Conservation (phyloP, 805 yeast genomes). For the Saccharomycopsis vini region DNA sequence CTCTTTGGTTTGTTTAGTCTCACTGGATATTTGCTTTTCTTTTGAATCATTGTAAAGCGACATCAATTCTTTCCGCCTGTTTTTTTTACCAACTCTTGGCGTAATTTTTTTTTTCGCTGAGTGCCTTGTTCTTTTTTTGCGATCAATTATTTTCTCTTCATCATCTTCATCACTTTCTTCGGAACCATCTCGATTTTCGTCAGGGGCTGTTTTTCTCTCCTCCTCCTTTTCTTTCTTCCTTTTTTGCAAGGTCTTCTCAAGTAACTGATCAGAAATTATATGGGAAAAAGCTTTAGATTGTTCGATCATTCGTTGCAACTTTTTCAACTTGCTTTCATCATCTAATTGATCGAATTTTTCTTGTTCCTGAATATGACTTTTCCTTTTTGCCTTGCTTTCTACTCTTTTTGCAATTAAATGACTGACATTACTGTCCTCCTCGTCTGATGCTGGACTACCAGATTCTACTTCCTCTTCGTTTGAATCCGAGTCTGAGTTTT, state of each 20-base stretch:
- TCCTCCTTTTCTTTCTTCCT: slow-evolving; percentile 22
- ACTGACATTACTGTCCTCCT: too few species aligned
- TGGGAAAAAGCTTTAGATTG: slow-evolving; percentile 82
- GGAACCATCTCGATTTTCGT: slow-evolving; percentile 12
- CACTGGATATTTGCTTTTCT: slow-evolving; percentile 15
- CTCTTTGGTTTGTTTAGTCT: slow-evolving; percentile 22
- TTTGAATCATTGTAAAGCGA: slow-evolving; percentile 15
- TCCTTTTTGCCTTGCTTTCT: too few species aligned
- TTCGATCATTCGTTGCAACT: slow-evolving; percentile 69
- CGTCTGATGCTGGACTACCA: too few species aligned
- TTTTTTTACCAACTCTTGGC: not conserved
- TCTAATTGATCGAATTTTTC: slow-evolving; percentile 27
- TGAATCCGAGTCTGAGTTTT: too few species aligned
- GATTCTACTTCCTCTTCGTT: too few species aligned
- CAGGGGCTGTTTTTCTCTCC: slow-evolving; percentile 8
- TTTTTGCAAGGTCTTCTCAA: slow-evolving; percentile 37
- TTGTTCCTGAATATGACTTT: too few species aligned
- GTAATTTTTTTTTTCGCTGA: not conserved
- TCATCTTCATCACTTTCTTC: slow-evolving; percentile 18
- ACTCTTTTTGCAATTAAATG: too few species aligned
- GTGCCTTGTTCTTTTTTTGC: slow-evolving; percentile 15
- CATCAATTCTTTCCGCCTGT: slow-evolving; percentile 17
- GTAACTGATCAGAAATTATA: slow-evolving; percentile 72
- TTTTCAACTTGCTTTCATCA: slow-evolving; percentile 49
- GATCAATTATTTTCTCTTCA: not conserved